A percentile compares a stretch with the other conserved stretches of the same genome.
phyloP scores from a whole-genome alignment of 805 yeast species.

The Candida stauntonica region DNA sequence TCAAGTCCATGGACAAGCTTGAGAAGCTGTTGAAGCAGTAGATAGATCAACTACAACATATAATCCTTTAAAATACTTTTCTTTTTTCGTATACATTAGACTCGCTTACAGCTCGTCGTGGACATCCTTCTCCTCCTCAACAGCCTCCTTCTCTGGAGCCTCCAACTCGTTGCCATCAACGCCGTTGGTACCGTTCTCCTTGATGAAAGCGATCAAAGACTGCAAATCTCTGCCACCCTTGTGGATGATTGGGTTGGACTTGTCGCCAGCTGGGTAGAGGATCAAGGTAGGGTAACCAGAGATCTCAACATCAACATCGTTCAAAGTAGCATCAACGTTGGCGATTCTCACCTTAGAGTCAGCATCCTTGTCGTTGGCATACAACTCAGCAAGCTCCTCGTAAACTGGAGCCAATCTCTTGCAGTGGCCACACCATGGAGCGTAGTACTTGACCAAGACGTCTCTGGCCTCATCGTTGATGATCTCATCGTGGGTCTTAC shows the following conservation, averaged over 20 bases:
- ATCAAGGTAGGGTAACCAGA: slow-evolving; percentile 90
- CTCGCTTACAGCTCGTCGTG: slow-evolving; percentile 15
- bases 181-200: slow-evolving; percentile 58
- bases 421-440: slow-evolving; percentile 98
- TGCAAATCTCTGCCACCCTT: slow-evolving; percentile 72
- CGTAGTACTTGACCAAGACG: slow-evolving; percentile 85
- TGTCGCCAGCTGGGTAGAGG: slow-evolving; percentile 84
- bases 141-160: slow-evolving; percentile 19
- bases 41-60: neutral
- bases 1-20: slow-evolving; percentile 60
- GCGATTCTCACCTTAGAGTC: slow-evolving; percentile 66
- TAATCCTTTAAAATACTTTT: too few relatives aligned
- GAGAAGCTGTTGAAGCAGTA: slow-evolving; percentile 33
- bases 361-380: slow-evolving; percentile 45
- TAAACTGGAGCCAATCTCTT: slow-evolving; percentile 84
- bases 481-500: slow-evolving; percentile 71
- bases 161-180: slow-evolving; percentile 49
- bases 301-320: slow-evolving; percentile 81
- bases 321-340: slow-evolving; percentile 82
- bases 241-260: slow-evolving; percentile 60
- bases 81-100: too few relatives aligned
- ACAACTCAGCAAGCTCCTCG: slow-evolving; percentile 79
- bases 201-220: slow-evolving; percentile 63
- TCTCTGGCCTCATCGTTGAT: slow-evolving; percentile 57
- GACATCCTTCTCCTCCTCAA: slow-evolving; percentile 9